Base-by-base conservation (phyloP, 192 early-diverging fungal genomes). In the Backusella morwellensis region DNA sequence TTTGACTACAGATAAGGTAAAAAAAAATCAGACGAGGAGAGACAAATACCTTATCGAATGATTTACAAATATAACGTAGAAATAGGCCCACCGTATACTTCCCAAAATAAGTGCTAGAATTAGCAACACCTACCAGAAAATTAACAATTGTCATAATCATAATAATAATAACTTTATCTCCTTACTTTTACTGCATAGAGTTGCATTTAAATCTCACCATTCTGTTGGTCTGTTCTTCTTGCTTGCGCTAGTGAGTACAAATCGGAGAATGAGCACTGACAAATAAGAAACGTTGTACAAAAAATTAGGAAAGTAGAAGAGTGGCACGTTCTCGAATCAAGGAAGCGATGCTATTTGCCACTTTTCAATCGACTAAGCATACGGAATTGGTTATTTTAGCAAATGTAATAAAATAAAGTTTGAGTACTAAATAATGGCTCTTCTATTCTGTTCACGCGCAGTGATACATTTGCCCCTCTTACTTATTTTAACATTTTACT, bases 211-310 rank as follows among this genome's bases (percentile, higher is more conserved):
- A 63, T 63, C 56, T 26, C 23, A 63, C 7, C 23, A 63, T 63
- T 63, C 56, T 63, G 56, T 63, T 63, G 56, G 56, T 63, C 56
- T 63, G 56, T 63, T 63, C 56, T 63, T 63, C 56, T 29, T 63
- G 56, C 26, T 63, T 63, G 56, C 56, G 26, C 56, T 63, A 63
- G 56, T 63, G 56, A 63, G 56, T 63, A 63, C 56, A 63, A 63
- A 72, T 44, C 70, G 70, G 70, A 72, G 70, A 44, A 72, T 72
- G 70, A 72, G 70, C 70, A 72, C 42, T 72, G 70, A 72, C 70
- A 72, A 72, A 72, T 50, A 63, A 63, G 8, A 72, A 29, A 12
- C 29, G 40, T 72, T 12, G 70, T 68, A 72, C 70, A 41, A 72
- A 72, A 35, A 32, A 32, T 32, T 72, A 41, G 23, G 41, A 41